Evolutionary conservation across 2,329 filamentous ascomycete species (phyloP).

Genomic region (Arthrobotrys sinensis): DNA sequence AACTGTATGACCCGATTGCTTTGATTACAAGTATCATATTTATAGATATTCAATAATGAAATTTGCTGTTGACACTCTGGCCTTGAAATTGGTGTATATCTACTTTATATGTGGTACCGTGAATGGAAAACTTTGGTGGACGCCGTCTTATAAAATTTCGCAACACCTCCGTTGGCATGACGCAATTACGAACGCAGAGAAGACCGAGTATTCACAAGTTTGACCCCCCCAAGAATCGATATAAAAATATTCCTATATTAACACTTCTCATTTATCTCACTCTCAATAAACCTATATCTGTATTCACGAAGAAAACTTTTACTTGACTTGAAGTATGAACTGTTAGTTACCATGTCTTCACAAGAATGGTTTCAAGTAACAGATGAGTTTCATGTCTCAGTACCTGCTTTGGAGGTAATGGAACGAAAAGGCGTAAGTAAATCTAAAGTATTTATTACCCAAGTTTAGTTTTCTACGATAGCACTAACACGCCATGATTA

Average conservation of each 20-base stretch:
- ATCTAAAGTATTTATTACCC: conserved; percentile 9
- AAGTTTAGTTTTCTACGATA: conserved; percentile 9
- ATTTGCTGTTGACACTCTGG: too few relatives aligned
- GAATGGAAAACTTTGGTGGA: conserved; percentile 12
- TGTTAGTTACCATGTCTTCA: conserved; percentile 12
- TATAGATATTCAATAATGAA: too few relatives aligned
- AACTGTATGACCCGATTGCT: too few relatives aligned
- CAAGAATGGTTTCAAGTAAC: conserved; percentile 8
- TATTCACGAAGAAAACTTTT: conserved; percentile 11
- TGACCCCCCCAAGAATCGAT: conserved; percentile 5
- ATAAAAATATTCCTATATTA: conserved; percentile 6
- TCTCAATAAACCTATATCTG: conserved; percentile 1
- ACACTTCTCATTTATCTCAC: not conserved
- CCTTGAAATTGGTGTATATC: not conserved
- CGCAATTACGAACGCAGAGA: conserved; percentile 9
- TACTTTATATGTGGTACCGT: conserved; percentile 2
- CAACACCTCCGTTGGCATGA: conserved; percentile 5
- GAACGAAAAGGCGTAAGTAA: conserved; percentile 10
- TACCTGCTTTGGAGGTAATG: conserved; percentile 4
- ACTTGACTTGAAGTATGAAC: conserved; percentile 7
- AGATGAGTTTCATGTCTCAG: conserved; percentile 12
- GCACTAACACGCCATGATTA: conserved; percentile 5
- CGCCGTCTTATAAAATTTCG: conserved; percentile 6
- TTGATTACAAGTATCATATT: too few relatives aligned
- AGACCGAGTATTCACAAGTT: conserved; percentile 7